Evolutionary conservation across 805 yeast genomes (phyloP), one percentile per base, ranked within the genome.

Genomic region (Zygosaccharomyces rouxii): DNA sequence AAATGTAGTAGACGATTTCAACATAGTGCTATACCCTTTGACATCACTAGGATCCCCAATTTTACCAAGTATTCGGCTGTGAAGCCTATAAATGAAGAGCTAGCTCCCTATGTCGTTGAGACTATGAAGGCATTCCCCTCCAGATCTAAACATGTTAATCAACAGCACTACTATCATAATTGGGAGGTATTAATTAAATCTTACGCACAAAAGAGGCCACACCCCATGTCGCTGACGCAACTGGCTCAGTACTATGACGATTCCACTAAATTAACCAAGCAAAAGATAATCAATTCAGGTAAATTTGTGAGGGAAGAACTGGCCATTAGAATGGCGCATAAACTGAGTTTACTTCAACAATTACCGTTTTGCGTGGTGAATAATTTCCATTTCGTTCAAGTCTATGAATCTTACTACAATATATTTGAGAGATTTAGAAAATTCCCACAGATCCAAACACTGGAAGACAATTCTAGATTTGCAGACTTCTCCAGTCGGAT

Each of bases 181-280:
- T 51, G 58, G 19, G 61, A 55, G n/a, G 59, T 63, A 1, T 22
- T 65, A 28, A 44, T 62, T 16, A 50, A 59, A 23, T 58, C 61
- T 37, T 65, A 63, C 48, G 49, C 60, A 37, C 72, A 77, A 43
- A 78, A 81, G 54, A 63, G 70, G n/a, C 90, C 96, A 0, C 89
- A 88, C 63, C 96, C 98, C 0, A 95, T 92, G 19, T 84, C 96
- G 0, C 66, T 94, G n/a, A 74, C 88, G 45, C 97, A 92, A 59
- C 68, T 92, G 55, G 96, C 97, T 1, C 89, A 89, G 37, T 92
- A 85, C 63, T 97, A 97, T 41, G 83, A 84, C 57, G 66, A 66
- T 49, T 64, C 69, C 1, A 53, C 58, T n/a, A 78, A 77, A 30
- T 67, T 92, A 44, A 86, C 89, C 11, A 80, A 79, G 55, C 87